phyloP scores from a whole-genome alignment of 176 grass and related monocot species.

The Cocos nucifera region DNA sequence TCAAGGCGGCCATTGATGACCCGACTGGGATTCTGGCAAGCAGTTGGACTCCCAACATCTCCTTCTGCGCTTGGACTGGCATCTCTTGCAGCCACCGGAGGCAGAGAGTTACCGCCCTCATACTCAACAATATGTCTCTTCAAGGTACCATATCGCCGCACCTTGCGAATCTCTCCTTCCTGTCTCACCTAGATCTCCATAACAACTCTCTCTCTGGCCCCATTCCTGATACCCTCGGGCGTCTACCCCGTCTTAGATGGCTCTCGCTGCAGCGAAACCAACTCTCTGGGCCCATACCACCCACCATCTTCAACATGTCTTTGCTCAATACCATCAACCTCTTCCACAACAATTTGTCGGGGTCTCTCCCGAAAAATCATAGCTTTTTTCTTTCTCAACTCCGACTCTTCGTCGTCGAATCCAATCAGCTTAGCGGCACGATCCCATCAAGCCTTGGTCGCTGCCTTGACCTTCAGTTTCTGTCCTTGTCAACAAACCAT shows the following conservation, averaged over 20 bases:
- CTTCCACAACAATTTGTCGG: conserved; percentile 5
- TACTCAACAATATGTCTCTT: too few relatives aligned
- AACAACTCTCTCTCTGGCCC: conserved; percentile 17
- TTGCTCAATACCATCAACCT: conserved; percentile 1
- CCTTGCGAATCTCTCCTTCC: not conserved
- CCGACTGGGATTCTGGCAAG: too few relatives aligned
- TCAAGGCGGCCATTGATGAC: too few relatives aligned
- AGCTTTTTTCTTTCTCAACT: conserved; percentile 11
- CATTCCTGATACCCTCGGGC: conserved; percentile 17
- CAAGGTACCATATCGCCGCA: too few relatives aligned
- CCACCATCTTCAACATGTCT: conserved; percentile 18
- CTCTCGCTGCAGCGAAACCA: conserved; percentile 4
- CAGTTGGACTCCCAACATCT: too few relatives aligned
- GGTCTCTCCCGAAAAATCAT: not conserved
- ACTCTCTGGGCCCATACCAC: conserved; percentile 14
- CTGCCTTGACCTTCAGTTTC: conserved; percentile 4
- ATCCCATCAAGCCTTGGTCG: conserved; percentile 12
- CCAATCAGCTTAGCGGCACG: conserved; percentile 11
- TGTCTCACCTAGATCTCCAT: conserved; percentile 10
- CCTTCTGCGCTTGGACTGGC: too few relatives aligned
- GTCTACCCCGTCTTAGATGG: conserved; percentile 11
- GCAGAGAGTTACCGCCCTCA: too few relatives aligned
- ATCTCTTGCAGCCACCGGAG: too few relatives aligned
- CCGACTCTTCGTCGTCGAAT: conserved; percentile 9
- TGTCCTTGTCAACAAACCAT: conserved; percentile 19